phyloP scores from a whole-genome alignment of 1,284 basidiomycete genomes.

The Sporisorium iseilematis-ciliati region DNA sequence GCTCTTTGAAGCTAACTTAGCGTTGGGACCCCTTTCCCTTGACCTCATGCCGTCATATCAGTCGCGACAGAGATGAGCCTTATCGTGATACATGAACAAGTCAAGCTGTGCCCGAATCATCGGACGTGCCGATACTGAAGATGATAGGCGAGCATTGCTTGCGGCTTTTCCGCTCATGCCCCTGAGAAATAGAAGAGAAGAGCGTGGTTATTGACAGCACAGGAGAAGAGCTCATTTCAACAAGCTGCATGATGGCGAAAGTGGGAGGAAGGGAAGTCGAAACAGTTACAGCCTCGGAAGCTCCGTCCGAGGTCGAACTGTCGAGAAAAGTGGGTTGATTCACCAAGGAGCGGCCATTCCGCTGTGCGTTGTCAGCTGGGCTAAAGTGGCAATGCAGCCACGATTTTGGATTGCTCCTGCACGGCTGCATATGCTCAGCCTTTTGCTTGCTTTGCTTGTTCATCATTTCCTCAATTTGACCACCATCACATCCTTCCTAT shows the following conservation, averaged over 20 bases:
- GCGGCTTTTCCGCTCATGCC: background rate
- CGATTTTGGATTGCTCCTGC: conserved; percentile 1
- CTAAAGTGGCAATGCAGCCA: background rate
- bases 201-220: too few species aligned
- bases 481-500: conserved; percentile 3
- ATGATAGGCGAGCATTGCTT: background rate
- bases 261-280: background rate
- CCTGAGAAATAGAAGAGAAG: conserved; percentile 1
- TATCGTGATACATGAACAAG: background rate
- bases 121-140: background rate
- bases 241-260: too few species aligned
- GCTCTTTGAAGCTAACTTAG: too few species aligned
- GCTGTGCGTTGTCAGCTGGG: background rate
- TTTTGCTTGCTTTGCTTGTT: background rate
- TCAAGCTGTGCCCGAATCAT: background rate
- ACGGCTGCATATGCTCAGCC: background rate
- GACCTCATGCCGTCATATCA: background rate
- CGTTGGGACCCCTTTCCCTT: too few species aligned
- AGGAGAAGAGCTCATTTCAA: too few species aligned
- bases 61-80: too few species aligned
- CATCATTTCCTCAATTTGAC: background rate
- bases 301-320: conserved; percentile 1
- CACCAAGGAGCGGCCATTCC: conserved; percentile 6
- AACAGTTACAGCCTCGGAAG: background rate
- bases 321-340: conserved; percentile 1